Conservation (phyloP, 2,329 filamentous ascomycete genomes). For the Trichoderma hamatum region DNA sequence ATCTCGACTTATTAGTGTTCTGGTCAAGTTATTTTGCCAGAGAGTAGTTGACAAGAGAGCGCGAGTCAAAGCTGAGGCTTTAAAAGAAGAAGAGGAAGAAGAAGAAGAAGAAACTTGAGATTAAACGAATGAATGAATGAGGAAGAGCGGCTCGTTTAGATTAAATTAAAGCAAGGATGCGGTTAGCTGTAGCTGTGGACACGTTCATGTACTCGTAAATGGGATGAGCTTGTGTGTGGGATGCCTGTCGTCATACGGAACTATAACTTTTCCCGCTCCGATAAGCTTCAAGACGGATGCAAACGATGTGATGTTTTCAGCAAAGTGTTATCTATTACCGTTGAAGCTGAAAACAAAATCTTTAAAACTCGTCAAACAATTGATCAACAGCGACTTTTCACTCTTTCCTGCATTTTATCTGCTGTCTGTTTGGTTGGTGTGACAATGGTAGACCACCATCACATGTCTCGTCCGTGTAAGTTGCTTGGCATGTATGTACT, state of each 20-base stretch:
- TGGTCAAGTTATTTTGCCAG: background rate
- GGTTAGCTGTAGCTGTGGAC: constrained; percentile 26
- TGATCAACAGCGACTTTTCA: background rate
- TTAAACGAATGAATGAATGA: background rate
- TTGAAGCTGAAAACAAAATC: background rate
- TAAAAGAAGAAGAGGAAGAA: background rate
- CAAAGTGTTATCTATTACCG: background rate
- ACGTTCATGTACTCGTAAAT: constrained; percentile 27
- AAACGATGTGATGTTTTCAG: constrained; percentile 1
- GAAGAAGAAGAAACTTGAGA: background rate
- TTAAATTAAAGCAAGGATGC: constrained; percentile 1
- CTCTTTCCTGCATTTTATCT: background rate
- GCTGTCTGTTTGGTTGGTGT: background rate
- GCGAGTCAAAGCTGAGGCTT: background rate
- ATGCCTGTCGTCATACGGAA: constrained; percentile 23
- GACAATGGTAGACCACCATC: background rate
- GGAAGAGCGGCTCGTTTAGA: constrained; percentile 6
- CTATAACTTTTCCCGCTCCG: constrained; percentile 24
- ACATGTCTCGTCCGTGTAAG: background rate
- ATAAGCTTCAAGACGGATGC: background rate
- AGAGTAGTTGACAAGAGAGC: background rate
- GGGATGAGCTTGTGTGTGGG: constrained; percentile 13
- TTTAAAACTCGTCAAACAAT: background rate
- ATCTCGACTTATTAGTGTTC: constrained; percentile 54
- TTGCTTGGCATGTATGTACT: background rate